phyloP scores from a whole-genome alignment of 2,329 filamentous ascomycete species.

The Aspergillus ochraceus region DNA sequence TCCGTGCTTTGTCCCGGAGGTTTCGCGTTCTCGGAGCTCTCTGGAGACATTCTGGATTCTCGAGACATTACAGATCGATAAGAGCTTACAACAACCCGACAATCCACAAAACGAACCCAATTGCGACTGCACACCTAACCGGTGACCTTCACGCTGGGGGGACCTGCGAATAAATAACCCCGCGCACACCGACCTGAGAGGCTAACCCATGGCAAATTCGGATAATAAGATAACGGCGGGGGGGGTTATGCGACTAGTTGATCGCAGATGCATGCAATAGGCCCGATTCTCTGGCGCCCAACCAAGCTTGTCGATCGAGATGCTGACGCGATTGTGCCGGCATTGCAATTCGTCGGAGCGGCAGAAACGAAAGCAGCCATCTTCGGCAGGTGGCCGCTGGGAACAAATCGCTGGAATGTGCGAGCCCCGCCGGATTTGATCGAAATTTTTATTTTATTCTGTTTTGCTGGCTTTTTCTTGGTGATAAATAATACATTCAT shows the following conservation, averaged over 20 bases:
- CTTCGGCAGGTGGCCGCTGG: not conserved
- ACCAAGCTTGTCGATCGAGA: not conserved
- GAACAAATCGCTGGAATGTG: not conserved
- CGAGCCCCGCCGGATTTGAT: not conserved
- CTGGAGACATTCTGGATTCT: not conserved
- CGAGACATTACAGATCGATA: not conserved
- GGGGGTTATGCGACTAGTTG: not conserved
- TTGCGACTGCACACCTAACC: not conserved
- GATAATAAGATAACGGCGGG: not conserved
- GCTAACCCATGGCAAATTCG: not conserved
- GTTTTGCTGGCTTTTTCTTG: not conserved
- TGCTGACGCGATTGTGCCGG: not conserved
- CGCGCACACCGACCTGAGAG: not conserved
- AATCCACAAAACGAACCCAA: not conserved
- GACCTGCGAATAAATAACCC: not conserved
- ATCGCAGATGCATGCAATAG: not conserved
- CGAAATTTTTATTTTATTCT: not conserved
- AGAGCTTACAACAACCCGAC: not conserved
- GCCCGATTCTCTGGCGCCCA: not conserved
- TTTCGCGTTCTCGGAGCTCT: not conserved
- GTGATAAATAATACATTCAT: not conserved
- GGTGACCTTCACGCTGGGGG: not conserved
- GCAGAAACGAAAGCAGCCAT: not conserved
- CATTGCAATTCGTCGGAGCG: not conserved
- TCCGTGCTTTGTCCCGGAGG: not conserved